Conservation (phyloP, 2,329 filamentous ascomycete species). For the Alternaria sp. region DNA sequence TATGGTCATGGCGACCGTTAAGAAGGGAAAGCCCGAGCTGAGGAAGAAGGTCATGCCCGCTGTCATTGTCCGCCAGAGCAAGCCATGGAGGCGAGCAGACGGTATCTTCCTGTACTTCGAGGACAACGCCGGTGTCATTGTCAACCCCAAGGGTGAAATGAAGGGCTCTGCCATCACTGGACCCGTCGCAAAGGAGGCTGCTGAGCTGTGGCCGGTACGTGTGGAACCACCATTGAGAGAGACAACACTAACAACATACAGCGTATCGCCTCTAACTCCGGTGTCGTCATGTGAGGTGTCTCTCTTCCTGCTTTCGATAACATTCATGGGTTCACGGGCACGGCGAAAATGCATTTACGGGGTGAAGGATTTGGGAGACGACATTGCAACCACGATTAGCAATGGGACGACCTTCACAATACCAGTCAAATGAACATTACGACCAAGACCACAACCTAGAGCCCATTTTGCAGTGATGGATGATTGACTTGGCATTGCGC, state of each 20-base stretch:
- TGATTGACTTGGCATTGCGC: slow-evolving; percentile 8
- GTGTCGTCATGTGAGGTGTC: slow-evolving; percentile 94
- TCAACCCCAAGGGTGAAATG: slow-evolving; percentile 99
- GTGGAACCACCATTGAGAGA: neutral
- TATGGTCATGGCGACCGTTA: slow-evolving; percentile 99
- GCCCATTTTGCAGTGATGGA: slow-evolving; percentile 8
- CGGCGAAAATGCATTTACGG: slow-evolving; percentile 54
- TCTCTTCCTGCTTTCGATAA: slow-evolving; percentile 52
- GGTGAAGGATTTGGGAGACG: slow-evolving; percentile 47
- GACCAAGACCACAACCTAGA: slow-evolving; percentile 29
- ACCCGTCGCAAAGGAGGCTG: slow-evolving; percentile 99
- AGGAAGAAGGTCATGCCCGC: slow-evolving; percentile 99
- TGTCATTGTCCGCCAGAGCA: slow-evolving; percentile 97
- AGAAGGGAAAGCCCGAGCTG: slow-evolving; percentile 99
- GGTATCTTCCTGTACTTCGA: slow-evolving; percentile 99
- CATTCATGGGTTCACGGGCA: slow-evolving; percentile 51
- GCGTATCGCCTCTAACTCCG: slow-evolving; percentile 99
- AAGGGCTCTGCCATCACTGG: slow-evolving; percentile 99
- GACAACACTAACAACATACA: slow-evolving; percentile 54
- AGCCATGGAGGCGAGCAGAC: slow-evolving; percentile 98
- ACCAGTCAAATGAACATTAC: slow-evolving; percentile 47
- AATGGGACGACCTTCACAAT: slow-evolving; percentile 49
- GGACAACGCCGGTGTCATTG: slow-evolving; percentile 99
- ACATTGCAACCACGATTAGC: slow-evolving; percentile 49
- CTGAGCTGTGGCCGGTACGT: slow-evolving; percentile 97